A percentile compares a stretch with the other conserved stretches of the same genome.
Evolutionary conservation across 139 green algal species (phyloP).

Genomic region (Coccomyxa sp.): DNA sequence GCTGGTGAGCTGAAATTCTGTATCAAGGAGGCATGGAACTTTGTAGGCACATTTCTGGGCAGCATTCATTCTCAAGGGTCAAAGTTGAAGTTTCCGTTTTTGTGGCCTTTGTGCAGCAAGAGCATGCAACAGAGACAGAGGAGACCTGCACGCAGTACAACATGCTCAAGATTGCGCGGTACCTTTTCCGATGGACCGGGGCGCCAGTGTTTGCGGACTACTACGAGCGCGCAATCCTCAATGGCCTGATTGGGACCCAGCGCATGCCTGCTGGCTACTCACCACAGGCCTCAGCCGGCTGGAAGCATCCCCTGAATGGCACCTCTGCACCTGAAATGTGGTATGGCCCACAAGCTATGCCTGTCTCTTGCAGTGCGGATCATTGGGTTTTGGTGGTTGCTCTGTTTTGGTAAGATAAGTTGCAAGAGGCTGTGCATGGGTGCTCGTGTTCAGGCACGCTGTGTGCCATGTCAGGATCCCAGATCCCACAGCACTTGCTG

Average conservation of each 20-base stretch:
- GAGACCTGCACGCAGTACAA: slow-evolving; percentile 69
- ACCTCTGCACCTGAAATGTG: neutral
- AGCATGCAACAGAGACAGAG: slow-evolving; percentile 17
- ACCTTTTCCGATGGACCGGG: slow-evolving; percentile 50
- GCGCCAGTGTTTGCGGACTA: slow-evolving; percentile 39
- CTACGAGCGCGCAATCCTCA: slow-evolving; percentile 53
- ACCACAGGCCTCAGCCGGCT: neutral
- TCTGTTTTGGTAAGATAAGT: too few relatives aligned
- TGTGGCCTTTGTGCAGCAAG: slow-evolving; percentile 5
- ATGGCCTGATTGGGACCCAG: slow-evolving; percentile 45
- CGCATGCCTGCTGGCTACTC: slow-evolving; percentile 15
- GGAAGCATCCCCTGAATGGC: neutral
- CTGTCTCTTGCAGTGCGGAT: too few relatives aligned
- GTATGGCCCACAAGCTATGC: neutral
- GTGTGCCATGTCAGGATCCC: too few relatives aligned
- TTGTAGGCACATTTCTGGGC: too few relatives aligned
- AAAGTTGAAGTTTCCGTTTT: too few relatives aligned
- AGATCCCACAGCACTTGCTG: too few relatives aligned
- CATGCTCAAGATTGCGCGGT: slow-evolving; percentile 57
- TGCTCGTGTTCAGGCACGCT: too few relatives aligned
- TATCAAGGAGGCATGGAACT: too few relatives aligned
- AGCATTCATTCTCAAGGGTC: too few relatives aligned
- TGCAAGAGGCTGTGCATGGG: too few relatives aligned
- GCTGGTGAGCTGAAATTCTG: neutral
- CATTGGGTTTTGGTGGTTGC: too few relatives aligned